Conservation (phyloP, 73 alveolate genomes). For the Paraurostyla sp. region DNA sequence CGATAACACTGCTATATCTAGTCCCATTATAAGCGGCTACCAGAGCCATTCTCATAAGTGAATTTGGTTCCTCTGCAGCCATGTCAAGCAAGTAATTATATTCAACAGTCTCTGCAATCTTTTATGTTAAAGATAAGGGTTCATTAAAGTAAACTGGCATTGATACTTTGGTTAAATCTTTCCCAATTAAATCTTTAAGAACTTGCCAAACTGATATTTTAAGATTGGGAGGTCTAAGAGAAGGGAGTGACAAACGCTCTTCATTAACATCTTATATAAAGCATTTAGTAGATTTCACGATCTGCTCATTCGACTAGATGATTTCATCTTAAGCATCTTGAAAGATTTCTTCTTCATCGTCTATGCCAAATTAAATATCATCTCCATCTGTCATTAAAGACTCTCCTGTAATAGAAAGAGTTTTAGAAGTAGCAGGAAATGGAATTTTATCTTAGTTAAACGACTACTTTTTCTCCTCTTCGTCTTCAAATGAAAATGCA, state of each 20-base stretch:
- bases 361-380: slow-evolving; percentile 19
- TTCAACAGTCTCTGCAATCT: slow-evolving; percentile 53
- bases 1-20: slow-evolving; percentile 53
- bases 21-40: slow-evolving; percentile 68
- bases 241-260: slow-evolving; percentile 67
- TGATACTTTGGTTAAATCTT: slow-evolving; percentile 82
- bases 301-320: background rate
- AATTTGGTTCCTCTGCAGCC: slow-evolving; percentile 54
- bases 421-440: too few relatives aligned
- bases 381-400: background rate
- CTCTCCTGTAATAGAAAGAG: background rate
- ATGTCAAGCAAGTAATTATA: slow-evolving; percentile 27
- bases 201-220: slow-evolving; percentile 82
- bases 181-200: slow-evolving; percentile 88
- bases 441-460: too few relatives aligned
- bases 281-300: background rate
- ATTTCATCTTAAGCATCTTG: slow-evolving; percentile 33
- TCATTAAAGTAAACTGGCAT: slow-evolving; percentile 85
- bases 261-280: background rate
- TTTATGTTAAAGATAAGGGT: slow-evolving; percentile 68
- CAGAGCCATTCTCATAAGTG: slow-evolving; percentile 68
- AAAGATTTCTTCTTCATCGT: slow-evolving; percentile 42
- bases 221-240: slow-evolving; percentile 36
- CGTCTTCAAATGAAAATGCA: background rate
- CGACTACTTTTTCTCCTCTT: slow-evolving; percentile 47